These are phyloP conservation scores for Starmerella ratchasimensis DNA, from an alignment of 805 yeast species.

Conservation along the genomic window DNA sequence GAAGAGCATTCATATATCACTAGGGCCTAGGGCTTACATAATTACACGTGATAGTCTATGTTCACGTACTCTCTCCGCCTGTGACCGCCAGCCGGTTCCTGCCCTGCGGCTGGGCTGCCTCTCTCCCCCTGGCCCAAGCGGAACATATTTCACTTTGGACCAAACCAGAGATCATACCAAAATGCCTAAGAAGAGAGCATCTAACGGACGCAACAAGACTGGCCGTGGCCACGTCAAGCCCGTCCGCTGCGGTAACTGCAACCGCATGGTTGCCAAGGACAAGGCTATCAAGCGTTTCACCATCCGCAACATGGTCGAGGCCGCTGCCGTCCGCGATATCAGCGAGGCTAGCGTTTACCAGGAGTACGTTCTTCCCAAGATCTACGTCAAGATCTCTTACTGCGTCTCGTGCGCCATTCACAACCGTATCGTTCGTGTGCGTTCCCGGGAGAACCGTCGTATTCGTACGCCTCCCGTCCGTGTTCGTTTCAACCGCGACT, in stretches of 20 bases:
- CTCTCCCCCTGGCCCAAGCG: slow-evolving; percentile 3
- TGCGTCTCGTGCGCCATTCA: slow-evolving; percentile 99
- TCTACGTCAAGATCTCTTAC: slow-evolving; percentile 99
- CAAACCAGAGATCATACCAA: slow-evolving; percentile 23
- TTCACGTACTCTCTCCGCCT: slow-evolving; percentile 1
- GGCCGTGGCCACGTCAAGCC: slow-evolving; percentile 99
- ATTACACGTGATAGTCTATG: slow-evolving; percentile 6
- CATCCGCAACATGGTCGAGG: slow-evolving; percentile 99
- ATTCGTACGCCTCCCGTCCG: slow-evolving; percentile 98
- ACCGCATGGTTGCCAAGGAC: slow-evolving; percentile 99
- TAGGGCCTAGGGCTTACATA: slow-evolving; percentile 10
- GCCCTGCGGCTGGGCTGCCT: slow-evolving; percentile 1
- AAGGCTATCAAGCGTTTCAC: slow-evolving; percentile 99
- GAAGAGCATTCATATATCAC: no score
- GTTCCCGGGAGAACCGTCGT: slow-evolving; percentile 98
- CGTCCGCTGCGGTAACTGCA: slow-evolving; percentile 99
- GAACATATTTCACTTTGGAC: slow-evolving; percentile 11
- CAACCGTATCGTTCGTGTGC: slow-evolving; percentile 99
- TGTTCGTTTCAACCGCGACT: slow-evolving; percentile 89
- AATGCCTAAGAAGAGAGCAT: slow-evolving; percentile 99
- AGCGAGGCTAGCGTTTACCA: slow-evolving; percentile 98
- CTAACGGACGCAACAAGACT: slow-evolving; percentile 99
- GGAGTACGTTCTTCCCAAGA: slow-evolving; percentile 98
- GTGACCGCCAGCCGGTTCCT: background rate
- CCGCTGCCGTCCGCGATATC: slow-evolving; percentile 98